A percentile compares a stretch with the other conserved stretches of the same genome.
Evolutionary conservation across 2,329 filamentous ascomycete species (phyloP).

Genomic region (Venturia pyrina): DNA sequence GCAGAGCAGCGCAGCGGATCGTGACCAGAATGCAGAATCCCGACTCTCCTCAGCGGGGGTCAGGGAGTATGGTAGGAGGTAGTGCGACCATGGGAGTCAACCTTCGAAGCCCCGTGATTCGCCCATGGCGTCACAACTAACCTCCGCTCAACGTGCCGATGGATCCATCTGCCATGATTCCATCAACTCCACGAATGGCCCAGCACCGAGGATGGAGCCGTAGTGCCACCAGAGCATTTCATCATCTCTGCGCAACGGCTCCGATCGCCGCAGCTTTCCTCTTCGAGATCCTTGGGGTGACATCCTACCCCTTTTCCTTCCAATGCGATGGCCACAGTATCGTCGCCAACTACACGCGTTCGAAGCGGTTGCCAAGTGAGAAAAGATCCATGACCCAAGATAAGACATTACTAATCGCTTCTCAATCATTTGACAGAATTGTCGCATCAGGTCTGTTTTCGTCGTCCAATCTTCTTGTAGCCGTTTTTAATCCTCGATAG

Average conservation of each 20-base stretch:
- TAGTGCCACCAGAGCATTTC: not conserved
- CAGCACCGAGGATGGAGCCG: not conserved
- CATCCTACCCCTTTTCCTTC: not conserved
- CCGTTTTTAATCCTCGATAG: not conserved
- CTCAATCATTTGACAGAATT: not conserved
- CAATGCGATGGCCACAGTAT: not conserved
- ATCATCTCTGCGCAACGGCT: not conserved
- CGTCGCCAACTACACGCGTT: not conserved
- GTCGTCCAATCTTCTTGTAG: not conserved
- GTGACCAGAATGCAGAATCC: not conserved
- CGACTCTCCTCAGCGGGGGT: not conserved
- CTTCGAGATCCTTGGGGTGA: not conserved
- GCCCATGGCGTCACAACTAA: not conserved
- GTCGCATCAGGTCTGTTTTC: not conserved
- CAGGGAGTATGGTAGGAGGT: too few relatives aligned
- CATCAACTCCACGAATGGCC: not conserved
- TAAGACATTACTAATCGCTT: not conserved
- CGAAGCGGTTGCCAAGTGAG: constrained; percentile 4
- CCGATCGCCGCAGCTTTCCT: not conserved
- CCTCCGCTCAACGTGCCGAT: not conserved
- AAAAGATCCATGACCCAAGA: not conserved
- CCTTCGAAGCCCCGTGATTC: not conserved
- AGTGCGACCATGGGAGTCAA: not conserved
- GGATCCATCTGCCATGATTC: not conserved
- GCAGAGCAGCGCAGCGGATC: not conserved